Evolutionary conservation across 257 asterid genomes (phyloP).

Genomic region (Fraxinus excelsior): DNA sequence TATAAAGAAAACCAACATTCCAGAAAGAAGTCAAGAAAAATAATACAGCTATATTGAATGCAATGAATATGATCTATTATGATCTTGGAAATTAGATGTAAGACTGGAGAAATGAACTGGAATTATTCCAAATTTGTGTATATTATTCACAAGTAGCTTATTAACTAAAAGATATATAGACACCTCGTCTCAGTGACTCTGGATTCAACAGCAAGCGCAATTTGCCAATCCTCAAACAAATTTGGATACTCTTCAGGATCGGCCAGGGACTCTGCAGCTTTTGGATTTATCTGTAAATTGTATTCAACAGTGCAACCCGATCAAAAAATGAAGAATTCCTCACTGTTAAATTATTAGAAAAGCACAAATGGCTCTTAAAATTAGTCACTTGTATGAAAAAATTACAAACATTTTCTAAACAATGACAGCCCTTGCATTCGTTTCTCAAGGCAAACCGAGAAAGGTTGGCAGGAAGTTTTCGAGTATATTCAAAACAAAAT

Average conservation of each 20-base stretch:
- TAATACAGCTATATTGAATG: not conserved
- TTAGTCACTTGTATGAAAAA: not conserved
- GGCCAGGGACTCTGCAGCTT: conserved; percentile 95
- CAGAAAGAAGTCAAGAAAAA: conserved; percentile 10
- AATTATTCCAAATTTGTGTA: not conserved
- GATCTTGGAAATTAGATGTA: not conserved
- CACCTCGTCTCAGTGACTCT: conserved; percentile 54
- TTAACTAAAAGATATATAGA: conserved; percentile 7
- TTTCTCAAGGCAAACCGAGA: not conserved
- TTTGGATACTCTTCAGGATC: conserved; percentile 93
- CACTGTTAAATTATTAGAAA: not conserved
- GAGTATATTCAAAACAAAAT: not conserved
- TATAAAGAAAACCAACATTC: conserved; percentile 5
- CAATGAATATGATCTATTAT: not conserved
- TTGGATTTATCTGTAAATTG: conserved; percentile 65
- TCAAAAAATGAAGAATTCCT: not conserved
- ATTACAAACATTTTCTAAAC: not conserved
- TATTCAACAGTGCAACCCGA: not conserved
- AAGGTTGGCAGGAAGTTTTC: not conserved
- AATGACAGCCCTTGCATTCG: not conserved
- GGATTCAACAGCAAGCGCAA: conserved; percentile 79
- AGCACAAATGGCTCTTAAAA: not conserved
- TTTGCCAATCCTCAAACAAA: conserved; percentile 91
- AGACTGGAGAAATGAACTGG: not conserved
- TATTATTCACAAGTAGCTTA: not conserved